phyloP scores from a whole-genome alignment of 2,329 filamentous ascomycete genomes.

The Cryphonectria nitschkei region DNA sequence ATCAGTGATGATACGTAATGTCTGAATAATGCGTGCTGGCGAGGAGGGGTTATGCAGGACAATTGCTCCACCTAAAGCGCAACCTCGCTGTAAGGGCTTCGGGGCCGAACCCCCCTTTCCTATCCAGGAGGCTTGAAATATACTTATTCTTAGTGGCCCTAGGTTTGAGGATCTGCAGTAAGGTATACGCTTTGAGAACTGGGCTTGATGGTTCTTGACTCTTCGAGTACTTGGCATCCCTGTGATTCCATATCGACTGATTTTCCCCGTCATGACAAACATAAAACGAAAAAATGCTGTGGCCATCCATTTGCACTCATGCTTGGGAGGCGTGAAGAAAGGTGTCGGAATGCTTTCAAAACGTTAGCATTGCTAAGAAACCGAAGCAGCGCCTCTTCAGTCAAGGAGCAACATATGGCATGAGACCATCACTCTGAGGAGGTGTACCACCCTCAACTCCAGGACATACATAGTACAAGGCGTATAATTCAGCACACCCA shows the following conservation, averaged over 20 bases:
- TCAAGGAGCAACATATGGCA: not conserved
- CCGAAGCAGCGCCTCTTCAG: not conserved
- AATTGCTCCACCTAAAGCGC: not conserved
- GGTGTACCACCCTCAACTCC: not conserved
- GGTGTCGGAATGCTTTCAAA: not conserved
- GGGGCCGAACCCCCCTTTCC: not conserved
- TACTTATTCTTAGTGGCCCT: not conserved
- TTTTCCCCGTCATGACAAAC: not conserved
- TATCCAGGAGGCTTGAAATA: not conserved
- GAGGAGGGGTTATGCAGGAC: not conserved
- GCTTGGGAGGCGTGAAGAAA: not conserved
- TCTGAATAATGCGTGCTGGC: not conserved
- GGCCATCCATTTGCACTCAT: not conserved
- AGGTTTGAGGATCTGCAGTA: not conserved
- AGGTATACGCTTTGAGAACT: not conserved
- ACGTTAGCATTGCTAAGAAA: not conserved
- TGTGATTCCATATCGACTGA: not conserved
- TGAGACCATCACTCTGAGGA: too few species aligned
- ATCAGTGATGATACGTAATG: not conserved
- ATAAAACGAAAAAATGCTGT: not conserved
- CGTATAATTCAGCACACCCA: not conserved
- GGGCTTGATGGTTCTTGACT: not conserved
- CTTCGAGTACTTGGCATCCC: not conserved
- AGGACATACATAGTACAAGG: not conserved
- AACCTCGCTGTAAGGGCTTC: not conserved